These are phyloP conservation scores for Diplosphaera chodatii DNA, from an alignment of 139 green algal species.

Conservation along the genomic window DNA sequence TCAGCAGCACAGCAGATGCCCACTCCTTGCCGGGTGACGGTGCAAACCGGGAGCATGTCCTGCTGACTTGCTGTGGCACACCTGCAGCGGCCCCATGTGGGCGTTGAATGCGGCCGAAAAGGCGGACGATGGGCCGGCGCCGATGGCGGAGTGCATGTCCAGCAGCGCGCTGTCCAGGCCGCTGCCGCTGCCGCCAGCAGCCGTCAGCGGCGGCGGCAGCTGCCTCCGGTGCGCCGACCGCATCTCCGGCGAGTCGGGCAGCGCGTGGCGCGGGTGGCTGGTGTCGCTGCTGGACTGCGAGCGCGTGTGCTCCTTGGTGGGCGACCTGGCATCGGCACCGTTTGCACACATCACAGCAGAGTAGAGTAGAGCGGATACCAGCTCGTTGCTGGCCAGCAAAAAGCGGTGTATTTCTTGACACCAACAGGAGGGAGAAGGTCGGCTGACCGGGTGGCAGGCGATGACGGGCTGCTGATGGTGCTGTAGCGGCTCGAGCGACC, in stretches of 20 bases:
- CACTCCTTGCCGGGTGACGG: too few relatives aligned
- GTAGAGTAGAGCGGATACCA: too few relatives aligned
- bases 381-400: too few relatives aligned
- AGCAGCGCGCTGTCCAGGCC: neutral
- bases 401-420: too few relatives aligned
- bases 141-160: neutral
- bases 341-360: too few relatives aligned
- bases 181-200: too few relatives aligned
- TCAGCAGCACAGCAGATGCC: too few relatives aligned
- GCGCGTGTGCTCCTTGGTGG: neutral
- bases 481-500: neutral
- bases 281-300: slow-evolving; percentile 1
- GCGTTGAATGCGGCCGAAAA: neutral
- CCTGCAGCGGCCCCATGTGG: neutral
- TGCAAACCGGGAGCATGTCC: too few relatives aligned
- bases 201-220: neutral
- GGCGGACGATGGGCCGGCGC: neutral
- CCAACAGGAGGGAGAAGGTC: too few relatives aligned
- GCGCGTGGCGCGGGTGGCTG: neutral
- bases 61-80: too few relatives aligned
- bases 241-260: neutral
- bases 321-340: too few relatives aligned
- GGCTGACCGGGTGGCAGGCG: too few relatives aligned
- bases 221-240: neutral
- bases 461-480: neutral